Evolutionary conservation across 345 rosid genomes (phyloP).

Genomic region (Salix arbutifolia): DNA sequence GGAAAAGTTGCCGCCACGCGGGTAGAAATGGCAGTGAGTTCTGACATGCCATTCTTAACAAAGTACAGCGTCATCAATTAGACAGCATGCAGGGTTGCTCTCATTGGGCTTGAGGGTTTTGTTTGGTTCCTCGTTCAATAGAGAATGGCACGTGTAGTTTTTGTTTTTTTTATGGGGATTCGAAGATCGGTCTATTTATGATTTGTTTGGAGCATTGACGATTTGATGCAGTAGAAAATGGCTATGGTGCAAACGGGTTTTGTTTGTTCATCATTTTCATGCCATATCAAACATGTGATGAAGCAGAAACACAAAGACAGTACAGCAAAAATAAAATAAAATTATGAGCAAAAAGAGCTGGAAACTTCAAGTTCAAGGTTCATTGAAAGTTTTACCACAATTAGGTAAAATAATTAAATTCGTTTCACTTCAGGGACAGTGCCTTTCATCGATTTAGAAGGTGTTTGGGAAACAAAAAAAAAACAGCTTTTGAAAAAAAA

Average conservation of each 20-base stretch:
- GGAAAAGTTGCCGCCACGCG: constrained; percentile 13
- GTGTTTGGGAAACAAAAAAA: no score
- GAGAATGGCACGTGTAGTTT: not conserved
- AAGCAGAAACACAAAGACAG: no score
- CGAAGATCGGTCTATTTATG: not conserved
- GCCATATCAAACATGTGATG: not conserved
- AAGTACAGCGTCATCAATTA: not conserved
- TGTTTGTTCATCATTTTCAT: not conserved
- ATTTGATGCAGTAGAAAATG: not conserved
- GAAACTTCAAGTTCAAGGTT: no score
- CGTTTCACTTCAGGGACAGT: no score
- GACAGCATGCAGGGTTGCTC: not conserved
- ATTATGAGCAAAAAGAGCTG: no score
- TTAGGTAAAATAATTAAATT: no score
- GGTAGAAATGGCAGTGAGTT: not conserved
- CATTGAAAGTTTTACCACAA: no score
- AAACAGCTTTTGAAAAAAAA: no score
- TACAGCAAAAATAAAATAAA: no score
- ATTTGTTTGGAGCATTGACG: not conserved
- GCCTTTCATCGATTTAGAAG: no score
- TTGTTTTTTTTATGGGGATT: not conserved
- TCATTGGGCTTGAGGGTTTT: not conserved
- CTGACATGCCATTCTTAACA: not conserved
- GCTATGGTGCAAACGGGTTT: not conserved
- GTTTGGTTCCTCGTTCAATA: not conserved